Evolutionary conservation across 2,329 filamentous ascomycete species (phyloP).

Genomic region (Xenosphaeropsis pyriputrescens): DNA sequence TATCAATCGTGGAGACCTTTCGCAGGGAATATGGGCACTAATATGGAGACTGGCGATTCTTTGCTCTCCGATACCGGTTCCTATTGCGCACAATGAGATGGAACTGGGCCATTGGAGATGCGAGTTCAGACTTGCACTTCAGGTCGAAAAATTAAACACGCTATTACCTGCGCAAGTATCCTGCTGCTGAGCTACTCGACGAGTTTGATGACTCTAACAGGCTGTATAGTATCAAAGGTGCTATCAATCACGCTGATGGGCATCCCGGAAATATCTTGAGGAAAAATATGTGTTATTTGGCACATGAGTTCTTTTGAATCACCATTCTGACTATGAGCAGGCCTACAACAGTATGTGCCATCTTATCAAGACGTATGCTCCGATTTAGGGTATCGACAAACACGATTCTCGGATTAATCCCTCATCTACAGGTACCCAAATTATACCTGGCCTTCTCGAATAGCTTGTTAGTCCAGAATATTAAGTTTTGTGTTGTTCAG

Average conservation of each 20-base stretch:
- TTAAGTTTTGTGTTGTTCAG: too few relatives aligned
- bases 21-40: constrained; percentile 6
- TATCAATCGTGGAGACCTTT: constrained; percentile 12
- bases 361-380: too few relatives aligned
- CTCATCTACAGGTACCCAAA: too few relatives aligned
- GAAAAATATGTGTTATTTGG: constrained; percentile 1
- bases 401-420: too few relatives aligned
- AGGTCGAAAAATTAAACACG: constrained; percentile 1
- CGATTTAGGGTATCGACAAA: too few relatives aligned
- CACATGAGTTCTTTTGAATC: too few relatives aligned
- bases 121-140: not conserved
- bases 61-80: constrained; percentile 5
- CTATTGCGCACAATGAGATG: constrained; percentile 12
- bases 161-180: not conserved
- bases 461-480: too few relatives aligned
- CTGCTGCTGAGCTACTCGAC: constrained; percentile 9
- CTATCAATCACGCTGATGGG: constrained; percentile 5
- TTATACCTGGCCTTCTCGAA: too few relatives aligned
- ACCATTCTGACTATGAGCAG: too few relatives aligned
- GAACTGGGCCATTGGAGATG: constrained; percentile 4
- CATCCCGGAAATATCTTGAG: constrained; percentile 5
- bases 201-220: constrained; percentile 16
- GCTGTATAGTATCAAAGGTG: constrained; percentile 10
- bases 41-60: constrained; percentile 3
- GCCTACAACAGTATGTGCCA: too few relatives aligned